Evolutionary conservation across 768 basidiomycete species (phyloP), one percentile per base, ranked within the genome.

Genomic region (Tylopilus sp.): DNA sequence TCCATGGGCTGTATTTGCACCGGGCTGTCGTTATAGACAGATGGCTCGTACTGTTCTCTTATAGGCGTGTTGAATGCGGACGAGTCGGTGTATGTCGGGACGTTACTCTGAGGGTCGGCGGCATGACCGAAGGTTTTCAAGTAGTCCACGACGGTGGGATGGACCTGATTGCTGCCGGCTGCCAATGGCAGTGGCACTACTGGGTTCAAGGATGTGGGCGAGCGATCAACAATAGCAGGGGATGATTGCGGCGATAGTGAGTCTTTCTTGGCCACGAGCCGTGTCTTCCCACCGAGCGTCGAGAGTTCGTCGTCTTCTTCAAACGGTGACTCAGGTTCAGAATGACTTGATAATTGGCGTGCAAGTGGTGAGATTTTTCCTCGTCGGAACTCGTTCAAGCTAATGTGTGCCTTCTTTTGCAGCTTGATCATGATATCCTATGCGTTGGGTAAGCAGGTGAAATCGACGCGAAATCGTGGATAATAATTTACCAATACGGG

Each of bases 151-250:
- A 89, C 78, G n/a, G 69, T 81, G 9, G 83, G 82, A 56, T 87
- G 80, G 19, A 85, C 74, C 24, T 78, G 73, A 48, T 76, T 77
- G 45, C 74, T 66, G 14, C 76, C 75, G 5, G 79, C 73, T 19
- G 79, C 76, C 36, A 89, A 64, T 3, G 86, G 86, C 6, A 89
- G 71, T 17, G 88, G 87, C 10, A 89, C 83, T 24, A 89, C 77
- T 3, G 87, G 87, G 59, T 87, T 84, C 43, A 76, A 78, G 11
- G 86, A 83, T n/a, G 74, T 80, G 9, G 88, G 88, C 9, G 87
- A 89, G 37, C 82, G 78, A 22, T 87, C 83, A 44, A 81, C 55
- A 45, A 71, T 53, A 52, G 59, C 48, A 60, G 73, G 63, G 3
- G 65, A 60, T 25, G 84, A 65, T 31, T 74, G 72, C 2, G 80